phyloP scores from a whole-genome alignment of 345 rosid genomes.

The Sonneratia alba region DNA sequence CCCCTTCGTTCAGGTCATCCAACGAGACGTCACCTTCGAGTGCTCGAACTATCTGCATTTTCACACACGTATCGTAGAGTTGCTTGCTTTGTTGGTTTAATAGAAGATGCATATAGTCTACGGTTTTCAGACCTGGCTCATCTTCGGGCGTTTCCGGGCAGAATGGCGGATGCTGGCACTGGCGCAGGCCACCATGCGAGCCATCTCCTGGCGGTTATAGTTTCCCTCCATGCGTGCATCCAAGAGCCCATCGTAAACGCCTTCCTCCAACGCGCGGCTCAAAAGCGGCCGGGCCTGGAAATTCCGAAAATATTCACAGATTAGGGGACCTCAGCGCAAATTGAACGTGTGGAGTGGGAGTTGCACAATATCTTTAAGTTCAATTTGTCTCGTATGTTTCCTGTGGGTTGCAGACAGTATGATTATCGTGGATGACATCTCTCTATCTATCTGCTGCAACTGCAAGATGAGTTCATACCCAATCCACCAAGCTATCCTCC shows the following conservation, averaged over 20 bases:
- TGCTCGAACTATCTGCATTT: constrained; percentile 63
- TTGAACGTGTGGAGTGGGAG: no score
- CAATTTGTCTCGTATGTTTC: no score
- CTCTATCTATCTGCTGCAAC: not conserved
- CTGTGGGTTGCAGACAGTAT: no score
- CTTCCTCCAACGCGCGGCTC: constrained; percentile 34
- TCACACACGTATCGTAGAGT: not conserved
- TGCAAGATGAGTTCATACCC: constrained; percentile 36
- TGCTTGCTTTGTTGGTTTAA: not conserved
- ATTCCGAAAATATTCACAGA: no score
- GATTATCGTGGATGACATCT: no score
- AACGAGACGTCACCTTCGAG: constrained; percentile 79
- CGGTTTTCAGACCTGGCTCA: constrained; percentile 62
- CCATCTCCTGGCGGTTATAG: constrained; percentile 56
- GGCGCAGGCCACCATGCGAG: constrained; percentile 63
- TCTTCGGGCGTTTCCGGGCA: constrained; percentile 77
- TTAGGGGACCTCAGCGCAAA: no score
- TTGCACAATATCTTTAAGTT: no score
- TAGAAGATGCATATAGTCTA: not conserved
- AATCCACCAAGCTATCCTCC: constrained; percentile 92
- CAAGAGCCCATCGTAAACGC: constrained; percentile 38
- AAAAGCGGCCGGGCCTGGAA: constrained; percentile 65
- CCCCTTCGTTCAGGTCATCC: constrained; percentile 67
- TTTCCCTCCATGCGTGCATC: constrained; percentile 52
- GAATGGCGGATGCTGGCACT: constrained; percentile 71